These are phyloP conservation scores for Skeletonema marinoi DNA, from an alignment of 108 stramenopile genomes.

Conservation along the genomic window DNA sequence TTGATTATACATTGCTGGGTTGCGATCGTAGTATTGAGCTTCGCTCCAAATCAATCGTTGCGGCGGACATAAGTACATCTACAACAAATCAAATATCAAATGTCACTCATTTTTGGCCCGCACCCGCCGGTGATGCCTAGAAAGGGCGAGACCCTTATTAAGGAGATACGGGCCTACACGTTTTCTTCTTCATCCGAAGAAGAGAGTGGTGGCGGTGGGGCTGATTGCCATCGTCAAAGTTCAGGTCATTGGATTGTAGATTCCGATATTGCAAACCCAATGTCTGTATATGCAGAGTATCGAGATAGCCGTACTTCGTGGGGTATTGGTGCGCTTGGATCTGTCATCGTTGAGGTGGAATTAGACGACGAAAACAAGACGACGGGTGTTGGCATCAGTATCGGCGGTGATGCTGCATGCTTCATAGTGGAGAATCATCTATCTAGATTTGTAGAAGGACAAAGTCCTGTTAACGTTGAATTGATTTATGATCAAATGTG, in stretches of 20 bases:
- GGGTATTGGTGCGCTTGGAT: slow-evolving; percentile 70
- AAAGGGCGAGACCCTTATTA: background rate
- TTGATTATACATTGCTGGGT: too few relatives aligned
- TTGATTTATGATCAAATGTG: slow-evolving; percentile 78
- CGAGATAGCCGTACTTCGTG: slow-evolving; percentile 55
- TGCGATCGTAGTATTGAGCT: too few relatives aligned
- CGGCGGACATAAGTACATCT: too few relatives aligned
- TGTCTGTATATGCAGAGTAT: slow-evolving; percentile 57
- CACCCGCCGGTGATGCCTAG: slow-evolving; percentile 27
- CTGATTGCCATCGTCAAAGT: slow-evolving; percentile 65
- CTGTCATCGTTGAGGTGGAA: slow-evolving; percentile 68
- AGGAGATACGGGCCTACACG: slow-evolving; percentile 34
- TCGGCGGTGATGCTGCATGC: slow-evolving; percentile 71
- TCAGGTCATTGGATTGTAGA: slow-evolving; percentile 72
- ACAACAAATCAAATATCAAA: background rate
- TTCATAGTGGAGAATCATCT: slow-evolving; percentile 67
- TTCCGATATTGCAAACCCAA: slow-evolving; percentile 62
- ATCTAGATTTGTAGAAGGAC: slow-evolving; percentile 58
- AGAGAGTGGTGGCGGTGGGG: slow-evolving; percentile 58
- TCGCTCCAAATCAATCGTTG: too few relatives aligned
- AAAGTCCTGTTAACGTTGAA: slow-evolving; percentile 66
- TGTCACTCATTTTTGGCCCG: slow-evolving; percentile 44
- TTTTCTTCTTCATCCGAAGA: slow-evolving; percentile 54
- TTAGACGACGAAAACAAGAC: slow-evolving; percentile 42
- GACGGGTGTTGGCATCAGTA: slow-evolving; percentile 57